phyloP scores from a whole-genome alignment of 495 filamentous ascomycete species.

The Podospora pseudocomata region DNA sequence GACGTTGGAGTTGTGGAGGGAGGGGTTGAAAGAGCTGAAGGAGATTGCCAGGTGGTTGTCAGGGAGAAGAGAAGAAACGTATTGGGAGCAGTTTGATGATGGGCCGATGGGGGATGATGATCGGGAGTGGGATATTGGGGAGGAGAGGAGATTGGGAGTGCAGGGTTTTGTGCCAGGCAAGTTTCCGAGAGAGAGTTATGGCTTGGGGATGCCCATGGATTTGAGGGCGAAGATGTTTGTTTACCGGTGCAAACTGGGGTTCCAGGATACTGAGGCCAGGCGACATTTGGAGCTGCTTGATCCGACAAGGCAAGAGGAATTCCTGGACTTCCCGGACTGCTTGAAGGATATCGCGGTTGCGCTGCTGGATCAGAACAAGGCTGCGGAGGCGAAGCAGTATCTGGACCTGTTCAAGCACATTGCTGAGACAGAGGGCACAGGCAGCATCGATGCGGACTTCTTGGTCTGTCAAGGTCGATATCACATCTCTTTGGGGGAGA shows the following conservation, averaged over 20 bases:
- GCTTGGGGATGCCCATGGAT: conserved; percentile 72
- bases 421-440: conserved; percentile 53
- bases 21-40: conserved; percentile 66
- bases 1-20: conserved; percentile 54
- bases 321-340: conserved; percentile 67
- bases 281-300: conserved; percentile 53
- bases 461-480: conserved; percentile 72
- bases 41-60: conserved; percentile 75
- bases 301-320: conserved; percentile 50
- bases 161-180: conserved; percentile 50
- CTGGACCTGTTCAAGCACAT: conserved; percentile 62
- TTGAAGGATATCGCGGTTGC: conserved; percentile 68
- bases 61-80: conserved; percentile 66
- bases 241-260: conserved; percentile 66
- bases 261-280: conserved; percentile 67
- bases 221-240: conserved; percentile 82
- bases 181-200: conserved; percentile 62
- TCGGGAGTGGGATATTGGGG: conserved; percentile 81
- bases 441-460: conserved; percentile 54
- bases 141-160: conserved; percentile 61
- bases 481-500: conserved; percentile 58
- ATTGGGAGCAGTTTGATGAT: conserved; percentile 70
- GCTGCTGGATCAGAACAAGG: conserved; percentile 54
- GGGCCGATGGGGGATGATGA: conserved; percentile 84
- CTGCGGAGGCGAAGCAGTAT: conserved; percentile 66